Percentiles rank a stretch among this genome's conserved stretches.
phyloP scores from a whole-genome alignment of 2,329 filamentous ascomycete species.

The Escovopsis sp. region DNA sequence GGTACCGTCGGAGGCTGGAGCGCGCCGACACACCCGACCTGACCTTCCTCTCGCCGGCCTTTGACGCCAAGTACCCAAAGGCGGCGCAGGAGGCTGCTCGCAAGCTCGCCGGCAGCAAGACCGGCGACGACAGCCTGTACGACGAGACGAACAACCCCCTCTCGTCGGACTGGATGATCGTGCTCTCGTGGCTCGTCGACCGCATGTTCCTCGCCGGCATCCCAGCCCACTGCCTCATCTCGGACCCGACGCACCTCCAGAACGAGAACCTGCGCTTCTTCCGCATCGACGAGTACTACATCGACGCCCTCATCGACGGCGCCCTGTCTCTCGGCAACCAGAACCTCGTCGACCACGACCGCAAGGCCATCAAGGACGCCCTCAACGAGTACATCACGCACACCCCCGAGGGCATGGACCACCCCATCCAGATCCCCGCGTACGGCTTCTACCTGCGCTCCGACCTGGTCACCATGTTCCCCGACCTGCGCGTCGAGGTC shows the following conservation, averaged over 20 bases:
- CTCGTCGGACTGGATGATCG: conserved; percentile 22
- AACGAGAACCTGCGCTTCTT: conserved; percentile 29
- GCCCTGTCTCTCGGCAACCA: conserved; percentile 27
- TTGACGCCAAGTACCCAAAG: conserved; percentile 1
- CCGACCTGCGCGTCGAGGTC: conserved; percentile 19
- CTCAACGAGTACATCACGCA: conserved; percentile 18
- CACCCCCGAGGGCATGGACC: conserved; percentile 3
- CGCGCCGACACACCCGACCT: not conserved
- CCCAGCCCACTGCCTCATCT: conserved; percentile 26
- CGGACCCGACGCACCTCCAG: conserved; percentile 21
- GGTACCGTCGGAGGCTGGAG: not conserved
- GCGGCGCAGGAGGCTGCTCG: not conserved
- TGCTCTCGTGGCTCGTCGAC: conserved; percentile 24
- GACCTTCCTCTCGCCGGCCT: not conserved
- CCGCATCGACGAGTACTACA: conserved; percentile 28
- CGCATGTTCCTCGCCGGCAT: conserved; percentile 21
- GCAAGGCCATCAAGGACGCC: conserved; percentile 11
- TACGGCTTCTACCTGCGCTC: conserved; percentile 27
- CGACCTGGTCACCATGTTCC: conserved; percentile 21
- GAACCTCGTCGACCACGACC: conserved; percentile 12
- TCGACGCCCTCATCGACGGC: conserved; percentile 28
- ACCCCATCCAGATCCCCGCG: conserved; percentile 18
- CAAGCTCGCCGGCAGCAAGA: not conserved
- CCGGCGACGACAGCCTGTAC: conserved; percentile 1
- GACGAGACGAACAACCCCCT: conserved; percentile 16